These are phyloP conservation scores for Castanea sativa DNA, from an alignment of 306 rosid genomes.

Conservation along the genomic window DNA sequence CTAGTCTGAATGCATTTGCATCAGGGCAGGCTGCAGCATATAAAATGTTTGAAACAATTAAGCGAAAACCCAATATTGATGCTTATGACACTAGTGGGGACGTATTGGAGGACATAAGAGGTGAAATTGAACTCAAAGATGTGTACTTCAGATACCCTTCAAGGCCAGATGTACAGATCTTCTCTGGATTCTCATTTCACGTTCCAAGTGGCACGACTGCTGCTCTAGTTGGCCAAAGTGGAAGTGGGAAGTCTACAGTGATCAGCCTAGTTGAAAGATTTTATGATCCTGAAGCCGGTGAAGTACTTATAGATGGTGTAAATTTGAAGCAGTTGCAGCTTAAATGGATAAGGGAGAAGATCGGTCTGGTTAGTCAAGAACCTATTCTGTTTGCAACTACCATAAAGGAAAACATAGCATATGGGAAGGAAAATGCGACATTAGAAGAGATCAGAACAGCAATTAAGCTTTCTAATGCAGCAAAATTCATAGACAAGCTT, in stretches of 20 bases:
- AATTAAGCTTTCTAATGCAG: constrained; percentile 78
- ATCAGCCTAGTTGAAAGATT: constrained; percentile 76
- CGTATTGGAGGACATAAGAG: constrained; percentile 56
- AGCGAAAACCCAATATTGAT: constrained; percentile 61
- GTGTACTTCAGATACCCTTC: constrained; percentile 81
- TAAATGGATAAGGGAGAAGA: constrained; percentile 71
- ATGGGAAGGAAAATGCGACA: constrained; percentile 83
- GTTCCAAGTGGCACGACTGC: constrained; percentile 67
- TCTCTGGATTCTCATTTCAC: constrained; percentile 68
- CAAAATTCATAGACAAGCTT: constrained; percentile 71
- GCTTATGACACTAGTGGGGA: constrained; percentile 61
- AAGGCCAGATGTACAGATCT: constrained; percentile 68
- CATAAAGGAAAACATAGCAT: constrained; percentile 68
- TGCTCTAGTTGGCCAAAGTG: constrained; percentile 94
- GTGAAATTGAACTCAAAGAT: constrained; percentile 75
- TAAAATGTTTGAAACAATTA: constrained; percentile 84
- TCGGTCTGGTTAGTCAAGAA: constrained; percentile 90
- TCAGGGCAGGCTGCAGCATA: constrained; percentile 87
- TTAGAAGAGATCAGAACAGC: constrained; percentile 61
- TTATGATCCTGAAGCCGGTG: constrained; percentile 86
- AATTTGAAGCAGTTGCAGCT: constrained; percentile 55
- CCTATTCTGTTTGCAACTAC: constrained; percentile 64
- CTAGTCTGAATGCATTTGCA: constrained; percentile 74
- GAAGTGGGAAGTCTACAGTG: constrained; percentile 92
- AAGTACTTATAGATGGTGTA: constrained; percentile 72